Base-by-base conservation (phyloP, 1,139 yeast species). In the Scheffersomyces quercinus region DNA sequence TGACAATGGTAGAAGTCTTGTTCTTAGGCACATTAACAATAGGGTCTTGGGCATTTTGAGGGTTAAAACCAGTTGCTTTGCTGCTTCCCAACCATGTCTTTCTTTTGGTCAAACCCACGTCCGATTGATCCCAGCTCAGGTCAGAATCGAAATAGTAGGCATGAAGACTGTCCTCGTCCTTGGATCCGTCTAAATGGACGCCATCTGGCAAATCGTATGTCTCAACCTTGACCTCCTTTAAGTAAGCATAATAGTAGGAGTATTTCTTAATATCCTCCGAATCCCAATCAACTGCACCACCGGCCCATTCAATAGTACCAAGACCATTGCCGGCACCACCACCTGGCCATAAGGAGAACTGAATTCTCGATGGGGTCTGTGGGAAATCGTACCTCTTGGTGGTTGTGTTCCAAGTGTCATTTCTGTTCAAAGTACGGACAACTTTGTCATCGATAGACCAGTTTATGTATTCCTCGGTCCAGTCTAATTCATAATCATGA, bases 251-350 rank as follows among this genome's bases (percentile, higher is more conserved):
- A 67, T 81, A 84, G 69, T 89, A 90, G 26, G 97, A 97, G 40
- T 84, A 79, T 46, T 85, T 70, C 48, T 73, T 56, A 48, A 89
- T 81, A 65, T 89, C 97, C 5, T 73, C 64, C 29, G 93, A 77
- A 62, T 84, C 68, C 97, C 97, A 91, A 69, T 89, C 79, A 46
- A 90, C 81, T 5, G 58, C 69, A 59, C 97, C 98, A 61, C 98
- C 97, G 32, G 97, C 96, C 97, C 98, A 91, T 52, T 79, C 85
- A 51, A 84, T 75, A 13, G 97, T 91, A 62, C 97, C 98, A 37
- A 70, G 66, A 31, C 82, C 82, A 60, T 79, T 81, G 39, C 73
- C 55, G 24, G 81, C 67, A 48, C 76, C 78, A 47, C 97, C 97
- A 64, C 88, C 97, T 4, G 98, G 96, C 98, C 98, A 91, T 49